phyloP scores from a whole-genome alignment of 2,329 filamentous ascomycete species.

The Thelonectria olida region DNA sequence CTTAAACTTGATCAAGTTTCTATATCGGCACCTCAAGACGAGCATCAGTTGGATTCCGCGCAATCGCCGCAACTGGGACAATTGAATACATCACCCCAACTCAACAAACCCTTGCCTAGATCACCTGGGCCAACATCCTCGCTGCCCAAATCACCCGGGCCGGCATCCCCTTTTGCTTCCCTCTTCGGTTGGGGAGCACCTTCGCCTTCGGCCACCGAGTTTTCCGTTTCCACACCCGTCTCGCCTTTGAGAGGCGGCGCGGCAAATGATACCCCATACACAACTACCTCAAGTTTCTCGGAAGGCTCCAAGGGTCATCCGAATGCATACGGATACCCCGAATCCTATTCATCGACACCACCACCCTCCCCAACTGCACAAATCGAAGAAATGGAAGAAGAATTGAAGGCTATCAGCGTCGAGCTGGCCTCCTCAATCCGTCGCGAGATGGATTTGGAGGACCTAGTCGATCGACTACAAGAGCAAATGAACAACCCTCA shows the following conservation, averaged over 20 bases:
- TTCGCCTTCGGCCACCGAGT: constrained; percentile 59
- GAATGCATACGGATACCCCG: constrained; percentile 58
- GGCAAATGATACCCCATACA: constrained; percentile 45
- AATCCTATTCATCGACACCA: constrained; percentile 62
- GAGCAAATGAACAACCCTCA: constrained; percentile 72
- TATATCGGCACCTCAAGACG: constrained; percentile 39
- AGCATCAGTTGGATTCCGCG: constrained; percentile 32
- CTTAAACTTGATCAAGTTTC: constrained; percentile 59
- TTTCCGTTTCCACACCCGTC: constrained; percentile 63
- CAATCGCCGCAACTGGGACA: constrained; percentile 42
- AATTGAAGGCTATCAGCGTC: constrained; percentile 90
- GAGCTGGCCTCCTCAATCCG: constrained; percentile 94
- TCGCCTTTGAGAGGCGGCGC: constrained; percentile 51
- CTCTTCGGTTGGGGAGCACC: constrained; percentile 64
- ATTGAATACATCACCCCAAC: constrained; percentile 47
- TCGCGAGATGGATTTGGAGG: constrained; percentile 95
- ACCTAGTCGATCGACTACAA: constrained; percentile 88
- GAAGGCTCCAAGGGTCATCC: constrained; percentile 53
- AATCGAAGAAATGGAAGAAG: constrained; percentile 91
- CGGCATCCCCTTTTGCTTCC: constrained; percentile 57
- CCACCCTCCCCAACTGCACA: constrained; percentile 56
- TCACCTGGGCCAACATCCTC: constrained; percentile 59
- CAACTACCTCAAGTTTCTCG: constrained; percentile 41
- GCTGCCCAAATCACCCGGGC: constrained; percentile 43
- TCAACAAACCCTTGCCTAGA: constrained; percentile 64